Conservation (phyloP, 257 asterid genomes). For the Leptodermis oblonga region DNA sequence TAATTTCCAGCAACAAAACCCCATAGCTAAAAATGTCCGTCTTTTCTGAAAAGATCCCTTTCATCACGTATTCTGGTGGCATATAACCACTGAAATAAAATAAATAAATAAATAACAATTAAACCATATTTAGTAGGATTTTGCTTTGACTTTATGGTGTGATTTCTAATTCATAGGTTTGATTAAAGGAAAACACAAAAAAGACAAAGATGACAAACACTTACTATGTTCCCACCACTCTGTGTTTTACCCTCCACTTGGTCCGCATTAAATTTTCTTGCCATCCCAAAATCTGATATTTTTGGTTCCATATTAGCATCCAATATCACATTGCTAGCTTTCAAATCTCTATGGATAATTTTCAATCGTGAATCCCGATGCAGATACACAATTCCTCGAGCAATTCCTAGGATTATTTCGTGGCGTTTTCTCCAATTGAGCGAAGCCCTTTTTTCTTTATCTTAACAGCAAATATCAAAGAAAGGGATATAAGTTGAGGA, state of each 20-base stretch:
- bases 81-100: not conserved
- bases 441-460: constrained; percentile 13
- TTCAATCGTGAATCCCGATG: constrained; percentile 31
- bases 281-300: constrained; percentile 42
- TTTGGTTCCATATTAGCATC: constrained; percentile 30
- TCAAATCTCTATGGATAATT: constrained; percentile 35
- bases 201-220: no score
- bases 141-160: no score
- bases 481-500: no score
- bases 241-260: constrained; percentile 26
- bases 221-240: constrained; percentile 35
- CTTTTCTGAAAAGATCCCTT: not conserved
- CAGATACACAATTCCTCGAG: constrained; percentile 30
- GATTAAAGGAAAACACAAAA: no score
- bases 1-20: not conserved
- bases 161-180: no score
- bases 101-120: no score
- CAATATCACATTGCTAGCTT: constrained; percentile 31
- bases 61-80: not conserved
- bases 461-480: constrained; percentile 6
- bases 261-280: constrained; percentile 23
- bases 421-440: constrained; percentile 26
- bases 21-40: not conserved
- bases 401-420: constrained; percentile 26
- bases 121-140: no score